Evolutionary conservation across 2,329 filamentous ascomycete species (phyloP), one percentile per base, ranked within the genome.

Genomic region (Aspergillus piperis): DNA sequence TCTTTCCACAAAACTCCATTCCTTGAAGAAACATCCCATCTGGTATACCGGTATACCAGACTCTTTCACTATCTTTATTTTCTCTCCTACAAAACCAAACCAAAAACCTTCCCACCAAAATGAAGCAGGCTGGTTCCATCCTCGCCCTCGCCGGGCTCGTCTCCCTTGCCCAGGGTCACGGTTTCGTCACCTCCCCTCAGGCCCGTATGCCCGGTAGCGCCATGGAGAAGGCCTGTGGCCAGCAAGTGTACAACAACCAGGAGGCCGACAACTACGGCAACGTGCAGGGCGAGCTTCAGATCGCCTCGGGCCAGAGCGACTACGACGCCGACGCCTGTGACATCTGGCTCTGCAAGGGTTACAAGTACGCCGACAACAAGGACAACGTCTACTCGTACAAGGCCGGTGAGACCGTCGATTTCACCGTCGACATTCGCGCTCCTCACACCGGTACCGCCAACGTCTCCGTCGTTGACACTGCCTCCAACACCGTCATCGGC

Each of bases 271-370:
- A 80, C 71, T 83, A 82, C 71, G 83, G 83, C 66, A 86, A 86
- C 72, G 74, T 86, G 64, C 84, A 87, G 72, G 80, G 80, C 59
- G 76, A 83, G 64, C 76, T 84, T 47, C 82, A 85, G 70, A 76
- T 82, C 52, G 81, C 79, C 69, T 70, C 58, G 59, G 67, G 70
- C 64, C 81, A 84, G 73, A 65, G 36, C 52, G 83, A 84, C 75
- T 83, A 80, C 73, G 74, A 82, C 57, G 75, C 76, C 49, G 70
- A 71, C 1, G 70, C 73, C 39, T 86, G 83, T 71, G 75, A 83
- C 67, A 75, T 84, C 68, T 84, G 79, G 78, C 78, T 83, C 51
- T 85, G 83, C 82, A 85, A 86, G 75, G 84, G 84, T 62, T 82
- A 82, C 74, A 81, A 85, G 69, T 84, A 81, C 73, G 78, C 68